Evolutionary conservation across 371 early-diverging fungal genomes (phyloP).

Genomic region (Coemansia sp.): DNA sequence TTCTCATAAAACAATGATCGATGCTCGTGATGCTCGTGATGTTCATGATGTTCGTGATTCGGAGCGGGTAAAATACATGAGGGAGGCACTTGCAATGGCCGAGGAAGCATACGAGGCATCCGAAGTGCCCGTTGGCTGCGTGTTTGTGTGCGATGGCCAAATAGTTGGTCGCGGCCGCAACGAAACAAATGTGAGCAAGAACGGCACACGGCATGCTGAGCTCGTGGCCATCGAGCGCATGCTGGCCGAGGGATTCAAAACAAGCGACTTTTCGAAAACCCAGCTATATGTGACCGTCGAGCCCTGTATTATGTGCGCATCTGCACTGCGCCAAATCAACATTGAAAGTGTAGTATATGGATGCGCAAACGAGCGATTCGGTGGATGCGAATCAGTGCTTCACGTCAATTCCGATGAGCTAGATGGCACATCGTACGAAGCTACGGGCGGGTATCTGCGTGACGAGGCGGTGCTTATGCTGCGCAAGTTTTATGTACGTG

Average conservation of each 20-base stretch:
- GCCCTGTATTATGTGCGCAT: constrained; percentile 99
- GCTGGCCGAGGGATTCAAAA: constrained; percentile 41
- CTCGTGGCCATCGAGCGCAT: constrained; percentile 85
- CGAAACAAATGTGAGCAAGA: constrained; percentile 79
- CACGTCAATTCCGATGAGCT: constrained; percentile 66
- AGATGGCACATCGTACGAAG: constrained; percentile 54
- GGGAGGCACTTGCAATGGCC: constrained; percentile 57
- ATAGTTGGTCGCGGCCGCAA: constrained; percentile 79
- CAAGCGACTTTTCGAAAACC: constrained; percentile 57
- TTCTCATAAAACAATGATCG: too few relatives aligned
- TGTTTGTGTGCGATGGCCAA: constrained; percentile 72
- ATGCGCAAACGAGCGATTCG: constrained; percentile 92
- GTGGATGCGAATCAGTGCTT: constrained; percentile 91
- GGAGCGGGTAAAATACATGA: constrained; percentile 20
- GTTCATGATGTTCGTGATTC: background rate
- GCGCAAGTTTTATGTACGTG: constrained; percentile 86
- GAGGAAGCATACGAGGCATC: constrained; percentile 78
- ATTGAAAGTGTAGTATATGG: constrained; percentile 85
- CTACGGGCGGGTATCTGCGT: constrained; percentile 67
- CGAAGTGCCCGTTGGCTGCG: constrained; percentile 99
- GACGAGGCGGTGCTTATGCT: constrained; percentile 86
- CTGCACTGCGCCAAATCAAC: constrained; percentile 76
- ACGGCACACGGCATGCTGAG: constrained; percentile 93
- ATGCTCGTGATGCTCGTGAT: too few relatives aligned
- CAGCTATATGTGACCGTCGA: constrained; percentile 97